A percentile compares a stretch with the other conserved stretches of the same genome.
Evolutionary conservation across 352 stramenopile species (phyloP).

Genomic region (Globisporangium cederbergense): DNA sequence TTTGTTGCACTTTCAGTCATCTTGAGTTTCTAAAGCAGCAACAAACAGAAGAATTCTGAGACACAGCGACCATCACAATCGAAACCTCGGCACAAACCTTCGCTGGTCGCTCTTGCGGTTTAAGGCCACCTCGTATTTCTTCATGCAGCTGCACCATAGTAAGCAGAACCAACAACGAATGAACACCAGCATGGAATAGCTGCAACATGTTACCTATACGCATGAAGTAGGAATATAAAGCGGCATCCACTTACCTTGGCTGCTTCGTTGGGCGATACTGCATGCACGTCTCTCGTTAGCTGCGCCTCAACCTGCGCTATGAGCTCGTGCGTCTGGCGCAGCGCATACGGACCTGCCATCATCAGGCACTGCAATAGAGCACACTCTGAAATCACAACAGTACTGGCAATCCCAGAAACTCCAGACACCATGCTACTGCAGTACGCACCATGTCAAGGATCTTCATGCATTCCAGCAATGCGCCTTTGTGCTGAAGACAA

Average conservation of each 20-base stretch:
- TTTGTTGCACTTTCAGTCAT: background rate
- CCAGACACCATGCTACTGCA: background rate
- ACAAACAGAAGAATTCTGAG: background rate
- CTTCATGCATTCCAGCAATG: constrained; percentile 30
- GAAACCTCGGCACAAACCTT: constrained; percentile 8
- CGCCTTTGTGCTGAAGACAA: constrained; percentile 24
- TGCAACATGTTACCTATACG: too few species aligned
- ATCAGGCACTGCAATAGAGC: constrained; percentile 42
- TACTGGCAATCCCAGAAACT: too few species aligned
- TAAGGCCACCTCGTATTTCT: background rate
- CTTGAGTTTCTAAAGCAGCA: constrained; percentile 4
- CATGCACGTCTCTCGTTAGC: constrained; percentile 5
- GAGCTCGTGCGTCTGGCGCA: constrained; percentile 40
- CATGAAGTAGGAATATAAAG: background rate
- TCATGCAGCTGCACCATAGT: background rate
- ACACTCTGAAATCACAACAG: too few species aligned
- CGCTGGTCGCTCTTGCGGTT: constrained; percentile 1
- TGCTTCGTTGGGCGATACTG: background rate
- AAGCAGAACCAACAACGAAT: background rate
- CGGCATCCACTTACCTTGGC: background rate
- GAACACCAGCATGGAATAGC: too few species aligned
- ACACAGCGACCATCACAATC: background rate
- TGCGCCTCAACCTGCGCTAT: constrained; percentile 36
- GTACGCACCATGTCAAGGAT: constrained; percentile 61
- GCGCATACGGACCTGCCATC: constrained; percentile 63